phyloP scores from a whole-genome alignment of 257 asterid genomes.

The Gentiana dahurica region DNA sequence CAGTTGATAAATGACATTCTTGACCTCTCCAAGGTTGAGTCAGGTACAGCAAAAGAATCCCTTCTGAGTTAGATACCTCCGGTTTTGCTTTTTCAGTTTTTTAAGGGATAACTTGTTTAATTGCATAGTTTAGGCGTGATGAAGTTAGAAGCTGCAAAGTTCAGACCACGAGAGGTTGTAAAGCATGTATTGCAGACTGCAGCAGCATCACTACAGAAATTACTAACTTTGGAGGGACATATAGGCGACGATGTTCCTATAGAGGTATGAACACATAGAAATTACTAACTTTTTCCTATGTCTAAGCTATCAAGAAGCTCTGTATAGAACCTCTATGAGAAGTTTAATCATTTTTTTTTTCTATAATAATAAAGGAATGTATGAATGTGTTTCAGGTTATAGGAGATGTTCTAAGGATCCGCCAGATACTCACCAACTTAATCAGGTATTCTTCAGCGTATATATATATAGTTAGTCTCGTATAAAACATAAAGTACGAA shows the following conservation, averaged over 20 bases:
- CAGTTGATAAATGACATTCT: constrained; percentile 84
- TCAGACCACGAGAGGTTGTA: constrained; percentile 88
- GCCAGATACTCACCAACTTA: constrained; percentile 87
- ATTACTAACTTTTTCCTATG: no score
- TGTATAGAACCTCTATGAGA: no score
- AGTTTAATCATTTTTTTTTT: no score
- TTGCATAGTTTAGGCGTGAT: constrained; percentile 50
- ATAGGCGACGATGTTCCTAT: constrained; percentile 86
- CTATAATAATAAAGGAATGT: background rate
- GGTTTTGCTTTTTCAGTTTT: no score
- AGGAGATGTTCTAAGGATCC: constrained; percentile 86
- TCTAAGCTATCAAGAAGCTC: no score
- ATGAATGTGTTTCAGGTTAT: constrained; percentile 37
- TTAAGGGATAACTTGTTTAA: background rate
- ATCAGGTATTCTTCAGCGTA: constrained; percentile 40
- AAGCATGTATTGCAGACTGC: constrained; percentile 90
- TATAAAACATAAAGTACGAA: no score
- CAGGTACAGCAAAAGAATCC: constrained; percentile 18
- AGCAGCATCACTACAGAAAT: constrained; percentile 78
- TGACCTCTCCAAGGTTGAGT: constrained; percentile 75
- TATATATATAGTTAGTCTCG: no score
- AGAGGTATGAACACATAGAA: constrained; percentile 36
- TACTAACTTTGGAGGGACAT: constrained; percentile 67
- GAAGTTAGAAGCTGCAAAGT: constrained; percentile 87
- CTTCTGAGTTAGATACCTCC: no score